Evolutionary conservation across 2,329 filamentous ascomycete genomes (phyloP).

Genomic region (Hypoxylon sp.): DNA sequence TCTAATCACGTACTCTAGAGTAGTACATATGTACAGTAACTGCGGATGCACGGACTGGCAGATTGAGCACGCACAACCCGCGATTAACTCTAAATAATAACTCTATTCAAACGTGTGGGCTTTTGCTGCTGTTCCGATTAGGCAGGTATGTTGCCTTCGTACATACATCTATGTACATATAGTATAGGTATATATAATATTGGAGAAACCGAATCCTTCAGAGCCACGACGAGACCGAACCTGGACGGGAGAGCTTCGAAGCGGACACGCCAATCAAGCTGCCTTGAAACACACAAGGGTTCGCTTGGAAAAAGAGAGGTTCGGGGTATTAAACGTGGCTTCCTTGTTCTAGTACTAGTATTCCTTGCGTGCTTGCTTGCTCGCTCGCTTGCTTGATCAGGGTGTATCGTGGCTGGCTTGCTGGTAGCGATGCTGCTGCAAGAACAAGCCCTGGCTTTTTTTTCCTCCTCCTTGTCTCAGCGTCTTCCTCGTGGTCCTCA

Average conservation of each 20-base stretch:
- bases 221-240: conserved; percentile 7
- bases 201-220: conserved; percentile 25
- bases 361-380: too few species aligned
- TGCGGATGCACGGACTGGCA: too few species aligned
- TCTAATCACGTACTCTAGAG: too few species aligned
- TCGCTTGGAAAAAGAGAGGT: too few species aligned
- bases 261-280: conserved; percentile 16
- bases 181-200: conserved; percentile 6
- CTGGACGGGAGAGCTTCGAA: conserved; percentile 5
- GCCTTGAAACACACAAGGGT: conserved; percentile 17
- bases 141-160: too few species aligned
- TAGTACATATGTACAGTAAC: too few species aligned
- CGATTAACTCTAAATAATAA: conserved; percentile 32
- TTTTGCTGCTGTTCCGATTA: conserved; percentile 21
- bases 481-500: conserved; percentile 19
- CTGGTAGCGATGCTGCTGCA: conserved; percentile 25
- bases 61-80: too few species aligned
- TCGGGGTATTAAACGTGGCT: conserved; percentile 27
- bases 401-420: background rate
- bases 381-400: too few species aligned
- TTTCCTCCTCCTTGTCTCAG: too few species aligned
- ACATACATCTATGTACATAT: conserved; percentile 18
- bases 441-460: too few species aligned
- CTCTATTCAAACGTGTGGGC: conserved; percentile 28
- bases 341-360: too few species aligned